These are phyloP conservation scores for Vigna hirtella DNA, from an alignment of 306 rosid genomes.

Conservation along the genomic window DNA sequence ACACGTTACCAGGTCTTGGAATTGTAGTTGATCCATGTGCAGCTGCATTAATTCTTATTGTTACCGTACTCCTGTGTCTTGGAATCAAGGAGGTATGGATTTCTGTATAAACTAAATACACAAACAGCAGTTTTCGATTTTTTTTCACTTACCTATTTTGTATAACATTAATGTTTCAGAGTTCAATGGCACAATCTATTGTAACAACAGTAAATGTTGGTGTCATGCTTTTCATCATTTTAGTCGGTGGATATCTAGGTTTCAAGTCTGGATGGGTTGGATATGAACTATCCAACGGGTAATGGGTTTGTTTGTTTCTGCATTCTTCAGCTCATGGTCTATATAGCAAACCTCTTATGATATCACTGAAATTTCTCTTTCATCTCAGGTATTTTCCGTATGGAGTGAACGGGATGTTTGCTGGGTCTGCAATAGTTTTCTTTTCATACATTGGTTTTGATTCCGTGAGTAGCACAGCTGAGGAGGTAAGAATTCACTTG, in stretches of 20 bases:
- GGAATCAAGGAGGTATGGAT: constrained; percentile 72
- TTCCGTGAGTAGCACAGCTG: constrained; percentile 74
- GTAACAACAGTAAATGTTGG: constrained; percentile 63
- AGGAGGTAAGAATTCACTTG: constrained; percentile 63
- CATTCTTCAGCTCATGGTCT: constrained; percentile 38
- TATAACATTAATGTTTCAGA: constrained; percentile 57
- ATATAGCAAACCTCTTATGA: constrained; percentile 13
- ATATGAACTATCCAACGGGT: constrained; percentile 72
- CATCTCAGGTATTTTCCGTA: constrained; percentile 65
- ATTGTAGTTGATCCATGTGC: constrained; percentile 82
- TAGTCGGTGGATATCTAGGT: constrained; percentile 72
- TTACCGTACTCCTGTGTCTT: constrained; percentile 64
- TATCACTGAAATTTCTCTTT: constrained; percentile 38
- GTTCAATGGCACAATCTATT: constrained; percentile 67
- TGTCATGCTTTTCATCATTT: constrained; percentile 66
- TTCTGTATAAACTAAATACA: constrained; percentile 15
- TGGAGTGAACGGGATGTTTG: constrained; percentile 71
- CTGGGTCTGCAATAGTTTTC: constrained; percentile 78
- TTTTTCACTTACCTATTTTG: constrained; percentile 25
- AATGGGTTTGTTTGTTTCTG: constrained; percentile 40
- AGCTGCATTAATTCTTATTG: constrained; percentile 60
- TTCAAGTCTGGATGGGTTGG: constrained; percentile 76
- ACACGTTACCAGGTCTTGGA: constrained; percentile 64
- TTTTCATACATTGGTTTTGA: constrained; percentile 82
- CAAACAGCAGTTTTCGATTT: neutral